Conservation (phyloP, 139 green algal genomes). For the Chlamydomonas schloesseri region DNA sequence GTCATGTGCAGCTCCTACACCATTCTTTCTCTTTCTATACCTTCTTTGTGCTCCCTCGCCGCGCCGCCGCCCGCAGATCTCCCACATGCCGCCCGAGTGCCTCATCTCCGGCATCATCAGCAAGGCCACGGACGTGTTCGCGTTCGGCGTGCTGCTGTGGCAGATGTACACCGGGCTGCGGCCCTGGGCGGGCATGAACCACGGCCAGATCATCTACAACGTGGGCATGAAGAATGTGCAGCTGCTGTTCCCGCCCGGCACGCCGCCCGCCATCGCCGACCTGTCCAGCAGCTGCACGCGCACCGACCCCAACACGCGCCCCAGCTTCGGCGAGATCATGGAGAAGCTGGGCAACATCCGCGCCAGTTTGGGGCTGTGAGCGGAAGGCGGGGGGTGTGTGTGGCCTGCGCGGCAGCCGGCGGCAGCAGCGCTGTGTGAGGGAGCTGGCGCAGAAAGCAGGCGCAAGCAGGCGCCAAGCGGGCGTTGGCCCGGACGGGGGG, state of each 20-base stretch:
- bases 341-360: conserved; percentile 17
- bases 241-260: conserved; percentile 50
- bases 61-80: conserved; percentile 5
- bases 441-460: too few relatives aligned
- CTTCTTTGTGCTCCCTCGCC: background rate
- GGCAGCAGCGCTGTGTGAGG: too few relatives aligned
- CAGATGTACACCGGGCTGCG: conserved; percentile 60
- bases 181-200: conserved; percentile 55
- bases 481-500: too few relatives aligned
- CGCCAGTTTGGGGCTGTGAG: conserved; percentile 31
- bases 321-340: conserved; percentile 26
- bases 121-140: conserved; percentile 57
- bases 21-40: too few relatives aligned
- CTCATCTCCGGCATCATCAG: conserved; percentile 39
- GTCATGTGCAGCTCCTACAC: too few relatives aligned
- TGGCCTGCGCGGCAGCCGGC: too few relatives aligned
- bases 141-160: conserved; percentile 65
- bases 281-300: conserved; percentile 38
- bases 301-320: conserved; percentile 10
- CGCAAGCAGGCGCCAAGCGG: too few relatives aligned
- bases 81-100: conserved; percentile 47
- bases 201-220: conserved; percentile 52
- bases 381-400: too few relatives aligned
- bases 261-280: conserved; percentile 41
- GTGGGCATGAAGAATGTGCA: conserved; percentile 41